Base-by-base conservation (phyloP, 306 rosid species). In the Cicer arietinum region DNA sequence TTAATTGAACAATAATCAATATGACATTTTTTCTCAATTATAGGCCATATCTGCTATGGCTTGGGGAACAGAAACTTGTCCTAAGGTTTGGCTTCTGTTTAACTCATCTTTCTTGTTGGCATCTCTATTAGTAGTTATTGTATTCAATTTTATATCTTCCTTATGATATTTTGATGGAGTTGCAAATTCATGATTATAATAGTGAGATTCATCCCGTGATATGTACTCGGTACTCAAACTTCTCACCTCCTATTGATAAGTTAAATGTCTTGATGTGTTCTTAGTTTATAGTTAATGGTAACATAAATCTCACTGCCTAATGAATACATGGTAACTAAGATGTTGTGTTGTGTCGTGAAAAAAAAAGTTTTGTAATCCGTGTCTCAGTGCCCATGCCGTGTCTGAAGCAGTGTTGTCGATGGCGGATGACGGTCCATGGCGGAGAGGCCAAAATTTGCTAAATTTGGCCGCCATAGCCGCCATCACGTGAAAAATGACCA, bases 41-140 rank as follows among this genome's bases (percentile, higher is more conserved):
- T 83, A 94, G 99, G 97, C 99, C 7, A 84, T 94, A 60, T 85
- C 99, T 25, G 97, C 97, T 44, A 92, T 94, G 99, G 99, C 96
- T 47, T 94, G 99, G 99, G 99, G 99, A 51, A 94, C 99, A 10
- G 91, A 87, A 90, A 85, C 93, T 79, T 94, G 97, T 80, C 99
- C 99, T 10, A 94, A 94, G 97, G 98, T 92, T 64, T 78, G 44
- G 50, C 77, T 74, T 79, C 73, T 61, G 1, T 30, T 44, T 70
- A 22, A 40, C 64, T 61, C 12, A 16, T 75, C 69, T 71, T 52
- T 80, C 37, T 63, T 80, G 58, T 67, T 73, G 6, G 45, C 14
- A 37, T 64, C 52, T 47, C 51, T 80, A n/a, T 63, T 58, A 10
- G 40, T 59, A 20, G 22, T 65, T 42, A 66, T 60, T 25, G 52